phyloP scores from a whole-genome alignment of 345 rosid species.

The Arabis hirsuta region DNA sequence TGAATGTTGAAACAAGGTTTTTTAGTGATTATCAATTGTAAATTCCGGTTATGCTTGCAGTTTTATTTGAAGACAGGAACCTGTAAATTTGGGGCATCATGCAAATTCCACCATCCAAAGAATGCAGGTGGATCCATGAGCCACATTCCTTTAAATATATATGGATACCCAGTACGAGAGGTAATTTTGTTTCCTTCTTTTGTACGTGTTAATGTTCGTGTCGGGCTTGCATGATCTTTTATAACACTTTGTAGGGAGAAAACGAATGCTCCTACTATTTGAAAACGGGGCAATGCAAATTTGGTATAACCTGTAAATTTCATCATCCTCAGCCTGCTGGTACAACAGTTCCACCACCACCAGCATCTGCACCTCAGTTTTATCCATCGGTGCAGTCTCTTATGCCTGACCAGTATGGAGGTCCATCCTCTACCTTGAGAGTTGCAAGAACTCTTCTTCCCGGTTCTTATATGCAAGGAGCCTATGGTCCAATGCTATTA shows the following conservation, averaged over 20 bases:
- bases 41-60: slow-evolving; percentile 48
- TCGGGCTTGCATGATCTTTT: slow-evolving; percentile 8
- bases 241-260: slow-evolving; percentile 68
- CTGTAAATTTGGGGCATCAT: slow-evolving; percentile 95
- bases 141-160: slow-evolving; percentile 64
- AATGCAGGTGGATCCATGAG: slow-evolving; percentile 66
- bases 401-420: slow-evolving; percentile 71
- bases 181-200: slow-evolving; percentile 43
- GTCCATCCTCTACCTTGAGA: slow-evolving; percentile 59
- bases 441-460: slow-evolving; percentile 75
- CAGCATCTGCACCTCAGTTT: slow-evolving; percentile 68
- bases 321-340: slow-evolving; percentile 90
- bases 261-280: slow-evolving; percentile 90
- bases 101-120: slow-evolving; percentile 97
- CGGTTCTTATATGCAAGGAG: slow-evolving; percentile 77
- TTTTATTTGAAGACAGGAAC: slow-evolving; percentile 84
- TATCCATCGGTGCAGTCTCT: slow-evolving; percentile 85
- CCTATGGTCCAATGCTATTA: slow-evolving; percentile 75
- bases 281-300: slow-evolving; percentile 96
- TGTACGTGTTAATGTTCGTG: not conserved
- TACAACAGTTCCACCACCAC: slow-evolving; percentile 52
- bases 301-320: slow-evolving; percentile 89
- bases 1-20: not conserved
- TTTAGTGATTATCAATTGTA: not conserved
- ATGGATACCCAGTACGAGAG: slow-evolving; percentile 85